Conservation (phyloP, 495 filamentous ascomycete genomes). For the Monascus purpureus region DNA sequence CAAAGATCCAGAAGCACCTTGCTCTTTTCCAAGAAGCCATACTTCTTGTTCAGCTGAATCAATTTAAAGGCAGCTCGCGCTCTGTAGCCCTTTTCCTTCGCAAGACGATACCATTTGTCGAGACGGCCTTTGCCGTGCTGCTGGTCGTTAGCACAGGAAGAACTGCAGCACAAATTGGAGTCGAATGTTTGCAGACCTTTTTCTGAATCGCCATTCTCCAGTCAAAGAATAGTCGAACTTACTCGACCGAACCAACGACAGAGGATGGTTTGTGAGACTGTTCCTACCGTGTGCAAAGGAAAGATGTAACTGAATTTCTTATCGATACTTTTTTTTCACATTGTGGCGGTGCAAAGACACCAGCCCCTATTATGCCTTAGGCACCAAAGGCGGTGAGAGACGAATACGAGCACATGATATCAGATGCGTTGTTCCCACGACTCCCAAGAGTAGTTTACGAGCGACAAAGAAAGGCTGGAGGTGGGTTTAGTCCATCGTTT, state of each 20-base stretch:
- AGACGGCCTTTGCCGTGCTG: constrained; percentile 95
- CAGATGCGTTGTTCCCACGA: constrained; percentile 6
- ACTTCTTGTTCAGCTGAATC: constrained; percentile 97
- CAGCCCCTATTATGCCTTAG: constrained; percentile 12
- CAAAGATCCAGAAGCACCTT: constrained; percentile 95
- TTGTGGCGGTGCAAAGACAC: background rate
- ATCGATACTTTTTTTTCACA: constrained; percentile 1
- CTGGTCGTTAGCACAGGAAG: constrained; percentile 10
- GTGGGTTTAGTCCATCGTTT: no score
- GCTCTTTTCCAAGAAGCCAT: constrained; percentile 92
- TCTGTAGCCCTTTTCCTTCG: constrained; percentile 96
- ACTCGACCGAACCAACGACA: constrained; percentile 12
- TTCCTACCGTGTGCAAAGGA: no score
- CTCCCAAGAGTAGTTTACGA: no score
- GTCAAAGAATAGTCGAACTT: constrained; percentile 7
- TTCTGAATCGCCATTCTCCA: constrained; percentile 86
- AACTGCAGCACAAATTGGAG: background rate
- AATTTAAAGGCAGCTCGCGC: constrained; percentile 96
- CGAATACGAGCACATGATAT: constrained; percentile 26
- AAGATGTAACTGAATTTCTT: constrained; percentile 1
- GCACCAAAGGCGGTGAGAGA: constrained; percentile 9
- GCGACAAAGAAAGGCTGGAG: no score
- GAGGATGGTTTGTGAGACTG: no score
- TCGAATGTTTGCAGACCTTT: constrained; percentile 42
- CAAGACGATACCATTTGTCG: constrained; percentile 94